A percentile compares a stretch with the other conserved stretches of the same genome.
These are phyloP conservation scores for Aeminium ludgeri DNA, from an alignment of 495 filamentous ascomycete genomes.

Conservation along the genomic window DNA sequence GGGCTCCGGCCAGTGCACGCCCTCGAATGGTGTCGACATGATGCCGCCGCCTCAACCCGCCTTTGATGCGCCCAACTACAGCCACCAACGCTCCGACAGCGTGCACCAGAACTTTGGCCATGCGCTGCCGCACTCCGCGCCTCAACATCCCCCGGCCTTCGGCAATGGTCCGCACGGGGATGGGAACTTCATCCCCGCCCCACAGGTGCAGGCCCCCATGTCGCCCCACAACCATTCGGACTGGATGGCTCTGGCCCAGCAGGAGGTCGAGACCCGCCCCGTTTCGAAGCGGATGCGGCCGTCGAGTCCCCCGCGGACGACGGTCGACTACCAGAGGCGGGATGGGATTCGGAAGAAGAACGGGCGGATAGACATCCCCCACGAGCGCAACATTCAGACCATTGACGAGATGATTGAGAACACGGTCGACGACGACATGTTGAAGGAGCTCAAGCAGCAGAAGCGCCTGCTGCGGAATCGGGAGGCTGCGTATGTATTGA, in stretches of 20 bases:
- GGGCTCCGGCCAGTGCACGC: constrained; percentile 28
- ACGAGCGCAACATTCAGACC: constrained; percentile 80
- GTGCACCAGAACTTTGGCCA: constrained; percentile 17
- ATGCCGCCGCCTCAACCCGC: constrained; percentile 21
- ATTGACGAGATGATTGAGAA: constrained; percentile 86
- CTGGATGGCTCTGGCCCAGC: constrained; percentile 34
- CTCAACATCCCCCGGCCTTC: constrained; percentile 18
- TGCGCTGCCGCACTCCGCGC: constrained; percentile 17
- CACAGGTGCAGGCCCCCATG: constrained; percentile 32
- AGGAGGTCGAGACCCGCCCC: constrained; percentile 38
- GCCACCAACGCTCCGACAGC: constrained; percentile 28
- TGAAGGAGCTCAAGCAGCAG: constrained; percentile 97
- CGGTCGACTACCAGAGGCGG: constrained; percentile 53
- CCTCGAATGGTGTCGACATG: constrained; percentile 22
- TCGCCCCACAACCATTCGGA: constrained; percentile 47
- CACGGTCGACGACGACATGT: constrained; percentile 78
- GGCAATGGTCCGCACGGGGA: constrained; percentile 9
- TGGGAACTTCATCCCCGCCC: constrained; percentile 7
- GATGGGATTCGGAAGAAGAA: constrained; percentile 99
- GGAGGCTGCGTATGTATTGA: constrained; percentile 68
- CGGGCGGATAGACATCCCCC: constrained; percentile 91
- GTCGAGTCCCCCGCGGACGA: constrained; percentile 60
- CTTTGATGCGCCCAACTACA: constrained; percentile 27
- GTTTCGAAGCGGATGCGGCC: constrained; percentile 54
- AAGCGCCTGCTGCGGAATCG: constrained; percentile 89